Percentiles rank a stretch among this genome's conserved stretches.
Evolutionary conservation across 2,329 filamentous ascomycete species (phyloP).

Genomic region (Aspergillus eucalypticola): DNA sequence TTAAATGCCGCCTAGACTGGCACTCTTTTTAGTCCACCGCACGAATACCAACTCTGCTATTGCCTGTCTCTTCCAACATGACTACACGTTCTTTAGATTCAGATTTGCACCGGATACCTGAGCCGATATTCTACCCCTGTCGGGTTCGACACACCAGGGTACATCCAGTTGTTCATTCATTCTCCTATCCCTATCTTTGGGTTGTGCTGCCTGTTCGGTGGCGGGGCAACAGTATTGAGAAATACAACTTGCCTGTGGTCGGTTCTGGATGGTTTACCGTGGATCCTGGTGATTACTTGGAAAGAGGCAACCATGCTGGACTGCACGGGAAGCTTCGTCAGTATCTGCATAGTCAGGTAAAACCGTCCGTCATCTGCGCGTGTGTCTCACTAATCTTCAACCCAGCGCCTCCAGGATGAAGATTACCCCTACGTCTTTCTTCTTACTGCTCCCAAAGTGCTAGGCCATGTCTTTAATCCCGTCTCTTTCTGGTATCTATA

Average conservation of each 20-base stretch:
- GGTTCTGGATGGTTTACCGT: neutral
- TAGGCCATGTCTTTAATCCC: conserved; percentile 10
- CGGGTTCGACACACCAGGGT: conserved; percentile 2
- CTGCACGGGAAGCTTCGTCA: neutral
- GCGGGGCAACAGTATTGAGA: neutral
- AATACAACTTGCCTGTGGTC: neutral
- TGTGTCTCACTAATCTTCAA: neutral
- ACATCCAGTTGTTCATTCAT: neutral
- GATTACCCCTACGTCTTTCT: conserved; percentile 5
- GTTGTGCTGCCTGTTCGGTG: neutral
- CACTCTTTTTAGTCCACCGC: neutral
- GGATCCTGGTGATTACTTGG: neutral
- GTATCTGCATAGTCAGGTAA: neutral
- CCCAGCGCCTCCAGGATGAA: neutral
- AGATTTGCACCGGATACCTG: neutral
- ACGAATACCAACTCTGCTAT: neutral
- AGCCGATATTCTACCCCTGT: neutral
- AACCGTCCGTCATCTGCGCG: neutral
- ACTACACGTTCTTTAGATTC: neutral
- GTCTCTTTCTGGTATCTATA: conserved; percentile 11
- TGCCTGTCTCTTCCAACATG: neutral
- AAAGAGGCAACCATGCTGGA: neutral
- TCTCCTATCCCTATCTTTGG: conserved; percentile 4
- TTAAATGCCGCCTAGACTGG: no score
- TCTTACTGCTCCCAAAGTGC: conserved; percentile 5